Percentiles rank a stretch among this genome's conserved stretches.
Conservation (phyloP, 108 stramenopile genomes). For the Conticribra weissflogii region DNA sequence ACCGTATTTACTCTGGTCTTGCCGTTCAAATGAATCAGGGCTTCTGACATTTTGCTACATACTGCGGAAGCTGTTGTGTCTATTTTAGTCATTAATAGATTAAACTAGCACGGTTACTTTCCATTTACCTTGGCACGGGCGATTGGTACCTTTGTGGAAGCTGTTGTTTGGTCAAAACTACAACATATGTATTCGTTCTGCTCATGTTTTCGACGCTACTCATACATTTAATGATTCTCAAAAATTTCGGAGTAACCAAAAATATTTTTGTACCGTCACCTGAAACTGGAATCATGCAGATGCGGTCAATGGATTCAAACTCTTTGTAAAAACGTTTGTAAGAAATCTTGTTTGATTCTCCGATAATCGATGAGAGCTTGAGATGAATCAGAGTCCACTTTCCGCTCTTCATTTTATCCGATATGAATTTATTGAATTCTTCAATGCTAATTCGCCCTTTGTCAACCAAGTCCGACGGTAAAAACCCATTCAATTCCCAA, state of each 20-base stretch:
- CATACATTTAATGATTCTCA: conserved; percentile 40
- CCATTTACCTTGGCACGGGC: not conserved
- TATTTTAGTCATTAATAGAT: too few relatives aligned
- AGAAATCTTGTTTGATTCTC: conserved; percentile 40
- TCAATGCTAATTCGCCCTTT: conserved; percentile 61
- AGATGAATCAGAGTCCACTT: conserved; percentile 53
- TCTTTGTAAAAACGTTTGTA: conserved; percentile 70
- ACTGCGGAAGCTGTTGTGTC: too few relatives aligned
- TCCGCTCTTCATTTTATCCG: conserved; percentile 58
- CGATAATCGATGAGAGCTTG: conserved; percentile 47
- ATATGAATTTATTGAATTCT: conserved; percentile 64
- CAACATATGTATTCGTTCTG: conserved; percentile 62
- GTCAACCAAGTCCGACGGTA: conserved; percentile 54
- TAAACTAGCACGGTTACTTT: not conserved
- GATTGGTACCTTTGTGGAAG: not conserved
- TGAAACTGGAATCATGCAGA: conserved; percentile 63
- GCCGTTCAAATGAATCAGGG: too few relatives aligned
- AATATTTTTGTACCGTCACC: conserved; percentile 63
- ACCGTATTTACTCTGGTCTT: too few relatives aligned
- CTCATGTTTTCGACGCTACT: conserved; percentile 34
- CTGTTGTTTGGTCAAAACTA: conserved; percentile 57
- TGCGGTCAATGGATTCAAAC: conserved; percentile 66
- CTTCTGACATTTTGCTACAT: too few relatives aligned
- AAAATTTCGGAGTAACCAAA: conserved; percentile 74
- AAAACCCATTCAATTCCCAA: conserved; percentile 33